Conservation (phyloP, 192 early-diverging fungal species). For the Chytriomyces sp. region DNA sequence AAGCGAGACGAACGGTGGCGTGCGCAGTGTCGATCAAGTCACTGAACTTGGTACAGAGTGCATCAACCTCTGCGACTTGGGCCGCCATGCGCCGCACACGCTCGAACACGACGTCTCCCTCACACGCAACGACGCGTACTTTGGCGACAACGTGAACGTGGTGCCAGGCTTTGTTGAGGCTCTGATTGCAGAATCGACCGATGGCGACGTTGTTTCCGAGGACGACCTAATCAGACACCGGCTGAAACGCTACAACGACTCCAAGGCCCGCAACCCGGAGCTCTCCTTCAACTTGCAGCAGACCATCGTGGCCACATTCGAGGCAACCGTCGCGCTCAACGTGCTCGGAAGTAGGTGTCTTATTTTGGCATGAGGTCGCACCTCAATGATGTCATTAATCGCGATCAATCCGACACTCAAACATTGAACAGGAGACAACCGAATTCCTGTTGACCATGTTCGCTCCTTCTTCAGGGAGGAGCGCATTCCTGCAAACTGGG, state of each 20-base stretch:
- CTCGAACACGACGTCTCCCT: constrained; percentile 49
- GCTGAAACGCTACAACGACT: constrained; percentile 31
- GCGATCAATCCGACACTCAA: background rate
- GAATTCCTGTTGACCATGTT: background rate
- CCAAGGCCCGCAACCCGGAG: constrained; percentile 30
- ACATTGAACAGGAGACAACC: background rate
- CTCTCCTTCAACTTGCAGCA: constrained; percentile 17
- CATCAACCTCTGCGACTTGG: constrained; percentile 5
- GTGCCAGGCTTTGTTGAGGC: constrained; percentile 20
- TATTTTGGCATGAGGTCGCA: background rate
- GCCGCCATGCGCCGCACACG: background rate
- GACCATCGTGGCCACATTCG: background rate
- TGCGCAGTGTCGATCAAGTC: background rate
- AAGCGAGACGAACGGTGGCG: background rate
- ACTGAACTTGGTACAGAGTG: background rate
- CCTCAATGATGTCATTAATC: background rate
- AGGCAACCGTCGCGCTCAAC: background rate
- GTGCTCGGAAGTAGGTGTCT: constrained; percentile 4
- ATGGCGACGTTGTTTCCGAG: constrained; percentile 28
- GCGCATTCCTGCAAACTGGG: background rate
- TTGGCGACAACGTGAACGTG: constrained; percentile 36
- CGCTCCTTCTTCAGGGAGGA: background rate
- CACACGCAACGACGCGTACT: constrained; percentile 27
- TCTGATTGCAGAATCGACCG: constrained; percentile 27
- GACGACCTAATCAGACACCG: constrained; percentile 35